Evolutionary conservation across 768 basidiomycete species (phyloP), one percentile per base, ranked within the genome.

Genomic region (Auricularia sp.): DNA sequence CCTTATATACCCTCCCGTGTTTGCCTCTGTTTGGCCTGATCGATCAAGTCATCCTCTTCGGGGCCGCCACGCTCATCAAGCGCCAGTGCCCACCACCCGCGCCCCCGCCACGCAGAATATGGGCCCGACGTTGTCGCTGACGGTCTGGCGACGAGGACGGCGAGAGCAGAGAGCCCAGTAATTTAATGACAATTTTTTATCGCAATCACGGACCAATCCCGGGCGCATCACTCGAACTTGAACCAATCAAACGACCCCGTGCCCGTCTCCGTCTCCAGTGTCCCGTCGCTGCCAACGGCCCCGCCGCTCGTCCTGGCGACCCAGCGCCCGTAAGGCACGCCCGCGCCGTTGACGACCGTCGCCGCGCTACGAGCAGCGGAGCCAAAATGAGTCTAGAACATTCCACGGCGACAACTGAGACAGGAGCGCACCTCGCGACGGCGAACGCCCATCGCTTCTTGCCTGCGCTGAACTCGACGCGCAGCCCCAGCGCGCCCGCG

Each of bases 241-340:
- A 59, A 59, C 56, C 56, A 59, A 24, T 59, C 56, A 59, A 59
- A 59, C 24, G 29, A 33, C 21, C 29, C 29, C 56, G 56, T 59
- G 16, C 56, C 56, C 14, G 56, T 34, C 29, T 24, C 47, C 47
- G 39, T 42, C 54, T 54, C 29, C 54, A 11, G 54, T 3, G 0
- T 54, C 54, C 6, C 54, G 54, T 42, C 39, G 39, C 47, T 18
- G 47, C 21, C 47, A 5, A 6, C 47, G 24, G 14, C 56, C 16
- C 24, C 29, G 56, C 16, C 56, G 24, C 24, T 24, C 29, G 56
- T 59, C 8, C 16, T 29, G 4, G 24, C 56, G 4, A 5, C 18
- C 56, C 56, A 59, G 24, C 56, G 24, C 4, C 56, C 56, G 34
- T 59, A 59, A 13, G 56, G 56, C 56, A 59, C 29, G 6, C 24